Conservation (phyloP, 1,139 yeast species). For the Magnusiomyces magnusii region DNA sequence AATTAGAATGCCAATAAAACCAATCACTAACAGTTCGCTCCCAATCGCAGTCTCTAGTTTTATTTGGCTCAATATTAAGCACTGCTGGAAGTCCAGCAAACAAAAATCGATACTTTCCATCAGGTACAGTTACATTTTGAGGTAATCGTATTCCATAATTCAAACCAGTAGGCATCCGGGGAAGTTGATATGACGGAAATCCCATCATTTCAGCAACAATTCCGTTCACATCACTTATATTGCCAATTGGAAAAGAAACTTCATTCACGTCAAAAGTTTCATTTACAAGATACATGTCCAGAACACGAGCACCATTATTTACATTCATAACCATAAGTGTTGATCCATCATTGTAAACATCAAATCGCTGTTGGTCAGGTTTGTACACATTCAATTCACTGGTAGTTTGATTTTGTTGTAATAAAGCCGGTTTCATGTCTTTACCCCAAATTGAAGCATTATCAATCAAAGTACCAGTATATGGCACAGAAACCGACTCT, state of each 20-base stretch:
- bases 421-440: not conserved
- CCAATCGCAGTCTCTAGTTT: not conserved
- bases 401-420: not conserved
- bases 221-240: not conserved
- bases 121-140: not conserved
- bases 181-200: not conserved
- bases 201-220: not conserved
- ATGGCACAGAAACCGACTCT: slow-evolving; percentile 18
- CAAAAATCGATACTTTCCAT: not conserved
- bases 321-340: not conserved
- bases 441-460: not conserved
- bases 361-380: not conserved
- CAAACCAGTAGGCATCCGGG: not conserved
- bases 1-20: not conserved
- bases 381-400: not conserved
- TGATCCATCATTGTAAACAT: not conserved
- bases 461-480: slow-evolving; percentile 18
- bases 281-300: not conserved
- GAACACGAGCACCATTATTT: not conserved
- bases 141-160: not conserved
- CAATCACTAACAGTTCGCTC: not conserved
- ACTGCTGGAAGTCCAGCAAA: slow-evolving; percentile 2
- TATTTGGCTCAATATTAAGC: not conserved
- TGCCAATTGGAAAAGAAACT: not conserved
- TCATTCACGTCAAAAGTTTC: not conserved